Conservation (phyloP, 805 yeast species). For the Lachancea cidri region DNA sequence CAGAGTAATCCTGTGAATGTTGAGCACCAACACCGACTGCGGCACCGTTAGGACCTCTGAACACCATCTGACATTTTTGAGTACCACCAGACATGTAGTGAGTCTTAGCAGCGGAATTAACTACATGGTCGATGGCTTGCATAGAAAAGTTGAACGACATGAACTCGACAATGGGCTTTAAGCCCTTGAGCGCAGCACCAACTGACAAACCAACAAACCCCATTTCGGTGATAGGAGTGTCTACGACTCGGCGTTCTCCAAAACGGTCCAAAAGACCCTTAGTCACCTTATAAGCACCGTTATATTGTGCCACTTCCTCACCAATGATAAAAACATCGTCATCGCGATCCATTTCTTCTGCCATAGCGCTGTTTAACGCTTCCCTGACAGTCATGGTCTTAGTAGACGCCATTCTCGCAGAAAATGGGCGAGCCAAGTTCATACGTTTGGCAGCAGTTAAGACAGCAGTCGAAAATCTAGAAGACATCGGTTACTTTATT, state of each 20-base stretch:
- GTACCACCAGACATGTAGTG: constrained; percentile 99
- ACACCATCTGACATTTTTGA: constrained; percentile 93
- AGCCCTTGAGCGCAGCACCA: constrained; percentile 94
- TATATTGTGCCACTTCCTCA: constrained; percentile 98
- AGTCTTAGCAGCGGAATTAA: constrained; percentile 98
- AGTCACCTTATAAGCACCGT: constrained; percentile 98
- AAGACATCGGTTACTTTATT: constrained; percentile 8
- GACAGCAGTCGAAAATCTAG: constrained; percentile 12
- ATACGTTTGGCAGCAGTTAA: constrained; percentile 13
- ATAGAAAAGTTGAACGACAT: constrained; percentile 99
- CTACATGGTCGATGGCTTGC: constrained; percentile 98
- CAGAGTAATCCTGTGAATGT: constrained; percentile 95
- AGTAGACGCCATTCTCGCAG: constrained; percentile 33
- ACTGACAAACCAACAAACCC: constrained; percentile 95
- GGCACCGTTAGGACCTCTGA: constrained; percentile 99
- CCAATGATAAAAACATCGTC: constrained; percentile 93
- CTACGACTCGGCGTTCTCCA: constrained; percentile 89
- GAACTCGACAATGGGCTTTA: constrained; percentile 95
- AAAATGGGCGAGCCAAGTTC: not conserved
- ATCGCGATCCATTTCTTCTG: constrained; percentile 96
- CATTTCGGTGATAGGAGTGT: constrained; percentile 99
- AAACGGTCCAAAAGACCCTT: constrained; percentile 93
- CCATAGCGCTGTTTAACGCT: constrained; percentile 90
- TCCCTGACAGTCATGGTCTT: constrained; percentile 90
- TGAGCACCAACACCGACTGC: constrained; percentile 99